A percentile compares a stretch with the other conserved stretches of the same genome.
phyloP scores from a whole-genome alignment of 2,329 filamentous ascomycete genomes.

The Trichoderma harzianum region DNA sequence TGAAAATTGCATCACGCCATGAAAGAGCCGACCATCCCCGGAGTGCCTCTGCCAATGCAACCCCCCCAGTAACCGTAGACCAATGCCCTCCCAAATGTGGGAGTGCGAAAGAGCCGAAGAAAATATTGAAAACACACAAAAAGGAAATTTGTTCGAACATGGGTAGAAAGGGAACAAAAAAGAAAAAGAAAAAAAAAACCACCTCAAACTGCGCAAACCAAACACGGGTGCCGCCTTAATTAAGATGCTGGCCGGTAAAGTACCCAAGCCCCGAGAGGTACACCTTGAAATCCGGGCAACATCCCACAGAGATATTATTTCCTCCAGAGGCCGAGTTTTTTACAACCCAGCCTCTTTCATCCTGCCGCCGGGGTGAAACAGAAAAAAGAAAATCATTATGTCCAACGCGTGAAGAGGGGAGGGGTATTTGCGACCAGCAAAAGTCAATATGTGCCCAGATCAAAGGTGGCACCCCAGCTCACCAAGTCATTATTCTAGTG shows the following conservation, averaged over 20 bases:
- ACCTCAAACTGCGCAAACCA: constrained; percentile 3
- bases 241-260: constrained; percentile 11
- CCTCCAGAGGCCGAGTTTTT: constrained; percentile 16
- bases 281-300: constrained; percentile 10
- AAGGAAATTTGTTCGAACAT: constrained; percentile 3
- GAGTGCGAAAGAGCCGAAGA: constrained; percentile 16
- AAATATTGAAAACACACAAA: constrained; percentile 10
- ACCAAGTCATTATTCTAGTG: constrained; percentile 24
- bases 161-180: constrained; percentile 12
- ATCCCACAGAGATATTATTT: constrained; percentile 7
- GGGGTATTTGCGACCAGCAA: not conserved
- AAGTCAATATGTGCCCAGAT: not conserved
- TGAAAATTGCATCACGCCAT: constrained; percentile 21
- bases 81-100: constrained; percentile 1
- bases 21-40: constrained; percentile 19
- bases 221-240: constrained; percentile 15
- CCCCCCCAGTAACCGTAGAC: constrained; percentile 15
- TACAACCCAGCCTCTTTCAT: not conserved
- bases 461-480: not conserved
- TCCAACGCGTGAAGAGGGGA: constrained; percentile 11
- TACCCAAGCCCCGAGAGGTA: constrained; percentile 1
- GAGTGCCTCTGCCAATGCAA: constrained; percentile 18
- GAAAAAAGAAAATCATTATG: constrained; percentile 2
- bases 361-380: not conserved
- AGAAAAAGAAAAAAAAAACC: constrained; percentile 11